These are phyloP conservation scores for Trichocomaceae sp. DNA, from an alignment of 2,329 filamentous ascomycete genomes.

Conservation along the genomic window DNA sequence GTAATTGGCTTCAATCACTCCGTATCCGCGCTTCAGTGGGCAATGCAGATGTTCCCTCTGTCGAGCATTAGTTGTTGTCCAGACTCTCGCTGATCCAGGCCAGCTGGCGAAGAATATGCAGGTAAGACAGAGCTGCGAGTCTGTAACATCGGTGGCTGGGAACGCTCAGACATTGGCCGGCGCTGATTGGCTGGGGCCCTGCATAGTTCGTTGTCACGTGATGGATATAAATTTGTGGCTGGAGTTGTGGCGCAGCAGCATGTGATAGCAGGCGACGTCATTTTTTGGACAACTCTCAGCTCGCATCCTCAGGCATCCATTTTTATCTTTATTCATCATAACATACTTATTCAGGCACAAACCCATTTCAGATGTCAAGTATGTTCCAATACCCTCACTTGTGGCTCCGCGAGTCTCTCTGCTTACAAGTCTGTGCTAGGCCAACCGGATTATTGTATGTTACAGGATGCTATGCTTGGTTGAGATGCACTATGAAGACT, in stretches of 20 bases:
- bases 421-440: slow-evolving; percentile 15
- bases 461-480: not conserved
- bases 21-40: not conserved
- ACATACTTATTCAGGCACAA: no score
- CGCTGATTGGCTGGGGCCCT: not conserved
- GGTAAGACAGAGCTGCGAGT: slow-evolving; percentile 4
- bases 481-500: not conserved
- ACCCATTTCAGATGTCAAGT: slow-evolving; percentile 3
- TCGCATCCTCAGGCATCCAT: not conserved
- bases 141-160: slow-evolving; percentile 6
- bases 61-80: not conserved
- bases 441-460: slow-evolving; percentile 38
- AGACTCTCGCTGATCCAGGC: not conserved
- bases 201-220: slow-evolving; percentile 11
- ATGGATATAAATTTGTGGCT: not conserved
- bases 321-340: no score
- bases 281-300: not conserved
- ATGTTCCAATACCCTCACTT: not conserved
- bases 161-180: not conserved
- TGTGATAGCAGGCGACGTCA: slow-evolving; percentile 11
- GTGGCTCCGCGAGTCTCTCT: not conserved
- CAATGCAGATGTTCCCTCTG: slow-evolving; percentile 1
- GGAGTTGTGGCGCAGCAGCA: slow-evolving; percentile 8
- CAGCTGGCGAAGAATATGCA: slow-evolving; percentile 9
- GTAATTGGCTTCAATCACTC: not conserved